Evolutionary conservation across 208 protist genomes (phyloP), one percentile per base, ranked within the genome.

Genomic region (Trypanosoma mega): DNA sequence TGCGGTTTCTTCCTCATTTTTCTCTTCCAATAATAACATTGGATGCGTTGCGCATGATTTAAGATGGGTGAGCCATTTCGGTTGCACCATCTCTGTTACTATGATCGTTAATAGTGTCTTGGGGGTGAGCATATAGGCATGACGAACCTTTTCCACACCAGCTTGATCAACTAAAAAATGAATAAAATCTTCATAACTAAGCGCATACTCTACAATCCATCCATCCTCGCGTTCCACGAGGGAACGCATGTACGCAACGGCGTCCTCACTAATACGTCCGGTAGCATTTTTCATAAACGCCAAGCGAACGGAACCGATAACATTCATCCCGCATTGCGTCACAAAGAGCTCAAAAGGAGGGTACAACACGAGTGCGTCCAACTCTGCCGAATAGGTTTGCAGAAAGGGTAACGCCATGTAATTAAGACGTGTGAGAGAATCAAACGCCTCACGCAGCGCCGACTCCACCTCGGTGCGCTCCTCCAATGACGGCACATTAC

Each of bases 331-430:
- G 49, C 59, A 65, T 27, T 34, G 2, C 3, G 47, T 65, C 11
- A 65, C 14, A 57, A 65, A 65, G 11, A 65, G 33, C n/a, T 56
- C 48, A 65, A 65, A 65, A 18, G 59, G 36, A 2, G 59, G 59
- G 37, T 56, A 65, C 2, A 65, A 27, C 0, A 65, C 27, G 8
- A 65, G 26, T 6, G 20, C 27, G 30, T 65, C 48, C 12, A 56
- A 26, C 3, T 21, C 49, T 23, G 36, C n/a, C 16, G 37, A 46
- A 50, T 57, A 14, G 9, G 8, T 23, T 21, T 65, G 48, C 12
- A 56, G 27, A 53, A 49, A 50, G 1, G 59, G 37, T 21, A 65
- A 21, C 0, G 21, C 48, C 18, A 56, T 18, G 26, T 56, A 57
- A 31, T 49, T 56, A 5, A 65, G 49, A 6, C 20, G 30, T 11